phyloP scores from a whole-genome alignment of 2,329 filamentous ascomycete genomes.

The Botrytis hyacinthi region DNA sequence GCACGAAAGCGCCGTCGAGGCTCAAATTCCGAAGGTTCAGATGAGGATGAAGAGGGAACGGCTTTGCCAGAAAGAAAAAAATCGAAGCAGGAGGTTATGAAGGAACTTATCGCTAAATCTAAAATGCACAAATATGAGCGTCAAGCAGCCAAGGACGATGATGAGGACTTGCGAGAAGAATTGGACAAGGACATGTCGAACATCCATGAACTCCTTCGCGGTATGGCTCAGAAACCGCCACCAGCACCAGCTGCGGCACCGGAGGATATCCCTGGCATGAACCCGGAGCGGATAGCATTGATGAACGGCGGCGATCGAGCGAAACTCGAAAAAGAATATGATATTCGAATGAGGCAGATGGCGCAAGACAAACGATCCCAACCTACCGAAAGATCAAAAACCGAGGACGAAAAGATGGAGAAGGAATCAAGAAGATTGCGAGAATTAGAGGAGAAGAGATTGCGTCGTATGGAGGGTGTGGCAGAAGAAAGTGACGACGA shows the following conservation, averaged over 20 bases:
- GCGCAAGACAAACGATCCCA: constrained; percentile 80
- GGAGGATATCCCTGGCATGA: constrained; percentile 49
- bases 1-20: constrained; percentile 57
- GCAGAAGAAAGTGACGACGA: constrained; percentile 65
- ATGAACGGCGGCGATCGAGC: constrained; percentile 60
- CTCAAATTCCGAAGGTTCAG: constrained; percentile 47
- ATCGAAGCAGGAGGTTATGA: constrained; percentile 94
- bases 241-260: constrained; percentile 41
- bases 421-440: constrained; percentile 75
- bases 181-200: constrained; percentile 80
- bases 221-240: constrained; percentile 50
- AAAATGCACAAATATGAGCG: constrained; percentile 94
- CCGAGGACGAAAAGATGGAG: constrained; percentile 77
- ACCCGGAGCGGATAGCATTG: constrained; percentile 61
- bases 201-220: constrained; percentile 68
- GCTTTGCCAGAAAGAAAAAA: constrained; percentile 81
- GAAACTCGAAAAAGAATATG: constrained; percentile 82
- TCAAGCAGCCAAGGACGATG: constrained; percentile 87
- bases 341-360: constrained; percentile 76
- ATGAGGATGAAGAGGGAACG: constrained; percentile 50
- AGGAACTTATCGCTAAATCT: constrained; percentile 95
- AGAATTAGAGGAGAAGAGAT: constrained; percentile 77
- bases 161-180: constrained; percentile 80
- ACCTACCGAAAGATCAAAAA: constrained; percentile 86
- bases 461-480: constrained; percentile 85